A percentile compares a stretch with the other conserved stretches of the same genome.
Evolutionary conservation across 345 rosid species (phyloP).

Genomic region (Bruguiera gymnorhiza): DNA sequence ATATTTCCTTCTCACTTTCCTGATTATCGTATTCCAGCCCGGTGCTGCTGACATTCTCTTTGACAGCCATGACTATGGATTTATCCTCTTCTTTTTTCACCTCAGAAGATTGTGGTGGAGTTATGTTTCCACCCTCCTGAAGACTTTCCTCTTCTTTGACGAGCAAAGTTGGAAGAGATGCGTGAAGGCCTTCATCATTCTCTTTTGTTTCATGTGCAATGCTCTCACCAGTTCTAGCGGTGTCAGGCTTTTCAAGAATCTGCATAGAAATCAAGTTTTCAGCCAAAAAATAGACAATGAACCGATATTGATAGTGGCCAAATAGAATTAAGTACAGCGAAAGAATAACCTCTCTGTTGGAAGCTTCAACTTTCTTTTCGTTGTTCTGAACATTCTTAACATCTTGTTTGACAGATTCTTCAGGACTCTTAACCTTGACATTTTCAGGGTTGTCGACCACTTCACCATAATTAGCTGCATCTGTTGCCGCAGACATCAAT

Average conservation of each 20-base stretch:
- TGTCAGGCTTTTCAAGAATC: slow-evolving; percentile 12
- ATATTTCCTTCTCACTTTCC: slow-evolving; percentile 1
- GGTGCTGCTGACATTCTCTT: neutral
- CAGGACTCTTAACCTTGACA: neutral
- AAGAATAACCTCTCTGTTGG: slow-evolving; percentile 8
- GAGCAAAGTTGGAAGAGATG: slow-evolving; percentile 3
- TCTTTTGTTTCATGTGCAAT: slow-evolving; percentile 1
- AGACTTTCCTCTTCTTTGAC: slow-evolving; percentile 12
- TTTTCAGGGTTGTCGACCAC: neutral
- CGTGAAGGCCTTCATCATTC: slow-evolving; percentile 8
- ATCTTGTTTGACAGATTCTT: neutral
- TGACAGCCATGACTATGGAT: neutral
- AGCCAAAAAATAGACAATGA: slow-evolving; percentile 5
- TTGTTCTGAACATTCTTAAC: slow-evolving; percentile 4
- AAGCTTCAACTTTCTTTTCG: neutral
- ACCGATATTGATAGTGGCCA: neutral
- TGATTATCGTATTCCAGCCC: neutral
- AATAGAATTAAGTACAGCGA: neutral
- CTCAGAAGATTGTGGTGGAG: slow-evolving; percentile 9
- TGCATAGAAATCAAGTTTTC: slow-evolving; percentile 6
- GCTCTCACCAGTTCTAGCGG: slow-evolving; percentile 9
- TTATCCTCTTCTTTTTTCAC: slow-evolving; percentile 14
- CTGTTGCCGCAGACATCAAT: neutral
- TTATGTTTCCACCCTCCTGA: slow-evolving; percentile 3
- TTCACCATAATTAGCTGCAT: neutral